A percentile compares a stretch with the other conserved stretches of the same genome.
Conservation (phyloP, 345 rosid species). For the Raphanus sativus region DNA sequence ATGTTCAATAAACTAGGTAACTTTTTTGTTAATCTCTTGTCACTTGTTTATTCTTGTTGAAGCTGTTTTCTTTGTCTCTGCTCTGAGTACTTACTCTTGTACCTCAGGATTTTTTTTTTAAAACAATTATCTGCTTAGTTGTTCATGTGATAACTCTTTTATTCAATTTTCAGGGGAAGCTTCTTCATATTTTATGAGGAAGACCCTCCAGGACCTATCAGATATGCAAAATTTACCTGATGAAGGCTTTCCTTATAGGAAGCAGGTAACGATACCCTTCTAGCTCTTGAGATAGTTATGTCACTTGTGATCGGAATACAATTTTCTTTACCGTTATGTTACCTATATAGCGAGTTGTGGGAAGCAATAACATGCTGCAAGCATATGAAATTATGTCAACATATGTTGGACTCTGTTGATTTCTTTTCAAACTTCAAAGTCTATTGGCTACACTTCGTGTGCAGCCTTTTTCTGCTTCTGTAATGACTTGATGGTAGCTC, state of each 20-base stretch:
- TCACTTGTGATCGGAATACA: slow-evolving; percentile 8
- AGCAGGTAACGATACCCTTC: slow-evolving; percentile 55
- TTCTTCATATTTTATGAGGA: slow-evolving; percentile 80
- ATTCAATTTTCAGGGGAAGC: slow-evolving; percentile 48
- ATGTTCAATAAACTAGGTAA: slow-evolving; percentile 86
- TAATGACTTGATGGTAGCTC: slow-evolving; percentile 8
- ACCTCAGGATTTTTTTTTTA: slow-evolving; percentile 10
- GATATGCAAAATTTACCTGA: slow-evolving; percentile 84
- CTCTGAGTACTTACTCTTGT: not conserved
- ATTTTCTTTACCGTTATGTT: slow-evolving; percentile 2
- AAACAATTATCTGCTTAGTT: not conserved
- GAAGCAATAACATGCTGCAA: not conserved
- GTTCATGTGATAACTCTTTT: slow-evolving; percentile 8
- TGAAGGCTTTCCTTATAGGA: slow-evolving; percentile 78
- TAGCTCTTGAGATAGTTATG: slow-evolving; percentile 8
- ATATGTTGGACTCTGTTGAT: too few species aligned
- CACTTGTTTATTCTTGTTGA: slow-evolving; percentile 4
- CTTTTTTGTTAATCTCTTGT: not conserved
- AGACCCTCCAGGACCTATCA: slow-evolving; percentile 70
- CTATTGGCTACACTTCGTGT: not conserved
- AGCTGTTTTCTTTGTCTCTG: not conserved
- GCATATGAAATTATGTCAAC: too few species aligned
- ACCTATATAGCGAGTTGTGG: not conserved
- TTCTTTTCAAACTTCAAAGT: not conserved
- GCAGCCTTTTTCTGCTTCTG: not conserved